Conservation (phyloP, 768 basidiomycete species). For the Podaxis sp. region DNA sequence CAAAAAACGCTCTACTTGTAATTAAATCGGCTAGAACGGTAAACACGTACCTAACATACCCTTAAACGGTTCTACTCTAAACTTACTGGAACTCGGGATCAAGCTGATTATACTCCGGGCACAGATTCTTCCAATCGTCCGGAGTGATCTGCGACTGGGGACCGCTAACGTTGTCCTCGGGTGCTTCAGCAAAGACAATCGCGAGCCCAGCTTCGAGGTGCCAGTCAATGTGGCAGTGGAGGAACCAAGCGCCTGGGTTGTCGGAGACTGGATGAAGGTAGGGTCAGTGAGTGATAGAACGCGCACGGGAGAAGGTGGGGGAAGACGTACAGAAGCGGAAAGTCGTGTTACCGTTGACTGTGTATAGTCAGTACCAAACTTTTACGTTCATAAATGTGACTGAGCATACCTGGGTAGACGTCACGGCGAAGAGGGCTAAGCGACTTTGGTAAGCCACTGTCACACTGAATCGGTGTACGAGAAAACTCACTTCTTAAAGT, state of each 20-base stretch:
- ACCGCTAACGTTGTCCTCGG: constrained; percentile 24
- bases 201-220: constrained; percentile 38
- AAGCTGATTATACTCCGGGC: constrained; percentile 18
- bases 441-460: neutral
- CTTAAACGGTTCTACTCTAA: too few relatives aligned
- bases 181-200: constrained; percentile 34
- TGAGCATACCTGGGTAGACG: constrained; percentile 10
- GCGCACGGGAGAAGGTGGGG: neutral
- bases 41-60: neutral
- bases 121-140: constrained; percentile 19
- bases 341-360: constrained; percentile 14
- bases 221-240: constrained; percentile 29
- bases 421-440: constrained; percentile 17
- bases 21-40: too few relatives aligned
- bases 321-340: constrained; percentile 18
- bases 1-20: too few relatives aligned
- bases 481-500: constrained; percentile 10
- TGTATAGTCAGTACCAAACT: neutral
- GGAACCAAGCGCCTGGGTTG: constrained; percentile 22
- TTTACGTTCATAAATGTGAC: neutral
- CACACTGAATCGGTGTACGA: neutral
- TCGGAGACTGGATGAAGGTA: constrained; percentile 11
- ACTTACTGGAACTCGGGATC: constrained; percentile 18
- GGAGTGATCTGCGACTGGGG: constrained; percentile 25
- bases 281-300: neutral